Evolutionary conservation across 2,329 filamentous ascomycete genomes (phyloP).

Genomic region (Xylariaceae sp.): DNA sequence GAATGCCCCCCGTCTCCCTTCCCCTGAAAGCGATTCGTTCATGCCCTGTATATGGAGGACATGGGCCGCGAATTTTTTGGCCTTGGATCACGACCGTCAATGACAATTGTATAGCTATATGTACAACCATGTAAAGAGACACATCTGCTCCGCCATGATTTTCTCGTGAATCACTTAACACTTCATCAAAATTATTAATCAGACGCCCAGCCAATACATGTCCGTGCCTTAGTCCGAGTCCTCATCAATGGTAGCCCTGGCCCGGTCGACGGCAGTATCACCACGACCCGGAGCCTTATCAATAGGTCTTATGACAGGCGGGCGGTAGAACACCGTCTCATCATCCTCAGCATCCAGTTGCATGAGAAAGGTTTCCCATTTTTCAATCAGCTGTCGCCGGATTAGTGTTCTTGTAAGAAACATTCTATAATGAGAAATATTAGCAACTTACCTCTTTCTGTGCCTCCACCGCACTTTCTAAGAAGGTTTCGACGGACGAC

Average conservation of each 20-base stretch:
- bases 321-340: slow-evolving; percentile 60
- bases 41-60: slow-evolving; percentile 8
- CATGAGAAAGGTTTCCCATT: slow-evolving; percentile 98
- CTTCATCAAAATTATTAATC: slow-evolving; percentile 1
- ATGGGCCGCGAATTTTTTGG: background rate
- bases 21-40: background rate
- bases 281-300: slow-evolving; percentile 44
- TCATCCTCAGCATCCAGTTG: slow-evolving; percentile 93
- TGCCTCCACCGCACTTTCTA: slow-evolving; percentile 94
- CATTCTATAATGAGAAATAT: background rate
- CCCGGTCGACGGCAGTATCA: slow-evolving; percentile 55
- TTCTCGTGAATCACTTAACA: background rate
- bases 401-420: slow-evolving; percentile 9
- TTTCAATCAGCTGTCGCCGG: slow-evolving; percentile 57
- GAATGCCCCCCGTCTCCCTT: background rate
- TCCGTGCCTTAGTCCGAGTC: slow-evolving; percentile 48
- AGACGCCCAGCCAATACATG: background rate
- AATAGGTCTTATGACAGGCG: slow-evolving; percentile 49
- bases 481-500: slow-evolving; percentile 92
- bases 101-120: slow-evolving; percentile 22
- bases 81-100: background rate
- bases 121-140: slow-evolving; percentile 30
- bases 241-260: slow-evolving; percentile 53
- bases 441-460: slow-evolving; percentile 85
- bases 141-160: slow-evolving; percentile 1